These are phyloP conservation scores for Pezicula neosporulosa DNA, from an alignment of 2,329 filamentous ascomycete genomes.

Conservation along the genomic window DNA sequence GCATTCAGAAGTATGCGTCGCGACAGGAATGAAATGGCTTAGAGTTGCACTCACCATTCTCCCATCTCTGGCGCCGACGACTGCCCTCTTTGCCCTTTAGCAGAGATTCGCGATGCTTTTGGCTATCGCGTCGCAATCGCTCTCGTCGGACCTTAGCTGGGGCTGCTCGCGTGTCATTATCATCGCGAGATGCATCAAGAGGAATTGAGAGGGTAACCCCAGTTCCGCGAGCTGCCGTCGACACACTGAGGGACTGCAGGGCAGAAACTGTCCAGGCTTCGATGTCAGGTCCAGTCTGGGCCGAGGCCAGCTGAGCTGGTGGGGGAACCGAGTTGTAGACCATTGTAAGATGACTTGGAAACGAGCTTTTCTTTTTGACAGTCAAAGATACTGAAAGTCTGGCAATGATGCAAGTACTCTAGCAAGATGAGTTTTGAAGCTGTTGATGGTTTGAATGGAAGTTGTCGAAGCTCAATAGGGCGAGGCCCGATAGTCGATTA, in stretches of 20 bases:
- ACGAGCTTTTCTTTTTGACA: background rate
- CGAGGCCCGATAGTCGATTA: background rate
- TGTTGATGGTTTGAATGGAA: background rate
- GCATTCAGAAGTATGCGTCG: background rate
- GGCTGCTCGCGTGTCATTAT: slow-evolving; percentile 23
- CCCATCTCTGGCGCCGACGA: slow-evolving; percentile 83
- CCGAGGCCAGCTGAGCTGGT: slow-evolving; percentile 33
- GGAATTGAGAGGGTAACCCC: slow-evolving; percentile 69
- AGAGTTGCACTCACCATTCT: slow-evolving; percentile 67
- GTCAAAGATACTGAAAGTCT: background rate
- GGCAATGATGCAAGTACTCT: too few relatives aligned
- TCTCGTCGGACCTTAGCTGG: slow-evolving; percentile 18
- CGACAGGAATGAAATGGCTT: background rate
- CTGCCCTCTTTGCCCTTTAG: slow-evolving; percentile 90
- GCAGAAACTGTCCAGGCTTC: slow-evolving; percentile 64
- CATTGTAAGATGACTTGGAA: slow-evolving; percentile 31
- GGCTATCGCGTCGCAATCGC: slow-evolving; percentile 53
- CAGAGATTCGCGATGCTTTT: slow-evolving; percentile 46
- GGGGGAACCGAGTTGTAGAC: slow-evolving; percentile 52
- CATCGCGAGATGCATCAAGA: slow-evolving; percentile 54
- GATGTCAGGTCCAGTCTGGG: slow-evolving; percentile 43
- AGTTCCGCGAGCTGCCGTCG: slow-evolving; percentile 54
- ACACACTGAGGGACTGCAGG: slow-evolving; percentile 51
- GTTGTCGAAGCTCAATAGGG: background rate
- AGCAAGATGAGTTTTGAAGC: background rate